These are phyloP conservation scores for Delonix regia DNA, from an alignment of 306 rosid genomes.

Conservation along the genomic window DNA sequence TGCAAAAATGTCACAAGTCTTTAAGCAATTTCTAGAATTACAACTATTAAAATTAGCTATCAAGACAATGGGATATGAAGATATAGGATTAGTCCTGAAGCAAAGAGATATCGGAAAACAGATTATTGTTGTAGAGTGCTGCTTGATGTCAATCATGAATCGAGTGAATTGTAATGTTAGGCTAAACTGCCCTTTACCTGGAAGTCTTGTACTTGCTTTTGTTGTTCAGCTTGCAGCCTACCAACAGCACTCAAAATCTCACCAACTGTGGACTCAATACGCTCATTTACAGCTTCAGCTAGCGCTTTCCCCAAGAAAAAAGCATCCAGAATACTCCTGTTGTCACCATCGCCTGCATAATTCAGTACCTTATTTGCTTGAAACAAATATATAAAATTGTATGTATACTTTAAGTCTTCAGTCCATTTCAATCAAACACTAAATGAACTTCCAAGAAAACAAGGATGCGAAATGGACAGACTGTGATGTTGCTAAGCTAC, in stretches of 20 bases:
- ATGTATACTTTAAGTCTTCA: not conserved
- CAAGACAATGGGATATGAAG: not conserved
- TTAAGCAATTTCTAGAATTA: not conserved
- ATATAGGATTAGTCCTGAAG: not conserved
- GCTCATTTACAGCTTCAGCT: conserved; percentile 89
- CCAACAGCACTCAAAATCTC: conserved; percentile 81
- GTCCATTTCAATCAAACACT: conserved; percentile 10
- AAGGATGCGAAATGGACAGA: not conserved
- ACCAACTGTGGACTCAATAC: conserved; percentile 85
- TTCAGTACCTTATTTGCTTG: conserved; percentile 24
- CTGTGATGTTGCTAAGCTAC: not conserved
- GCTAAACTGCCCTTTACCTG: conserved; percentile 56
- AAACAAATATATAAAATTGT: not conserved
- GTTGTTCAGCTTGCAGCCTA: conserved; percentile 93
- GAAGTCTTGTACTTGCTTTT: conserved; percentile 76
- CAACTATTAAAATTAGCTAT: conserved; percentile 5
- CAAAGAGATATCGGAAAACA: not conserved
- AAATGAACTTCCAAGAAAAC: not conserved
- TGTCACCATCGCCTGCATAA: conserved; percentile 71
- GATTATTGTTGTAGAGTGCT: not conserved
- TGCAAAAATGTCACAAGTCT: not conserved
- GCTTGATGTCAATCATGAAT: conserved; percentile 6
- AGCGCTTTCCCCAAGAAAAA: conserved; percentile 97
- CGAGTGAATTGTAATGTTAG: not conserved
- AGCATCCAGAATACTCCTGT: conserved; percentile 80